Evolutionary conservation across 1,139 yeast genomes (phyloP), one percentile per base, ranked within the genome.

Genomic region (Suhomyces taliae): DNA sequence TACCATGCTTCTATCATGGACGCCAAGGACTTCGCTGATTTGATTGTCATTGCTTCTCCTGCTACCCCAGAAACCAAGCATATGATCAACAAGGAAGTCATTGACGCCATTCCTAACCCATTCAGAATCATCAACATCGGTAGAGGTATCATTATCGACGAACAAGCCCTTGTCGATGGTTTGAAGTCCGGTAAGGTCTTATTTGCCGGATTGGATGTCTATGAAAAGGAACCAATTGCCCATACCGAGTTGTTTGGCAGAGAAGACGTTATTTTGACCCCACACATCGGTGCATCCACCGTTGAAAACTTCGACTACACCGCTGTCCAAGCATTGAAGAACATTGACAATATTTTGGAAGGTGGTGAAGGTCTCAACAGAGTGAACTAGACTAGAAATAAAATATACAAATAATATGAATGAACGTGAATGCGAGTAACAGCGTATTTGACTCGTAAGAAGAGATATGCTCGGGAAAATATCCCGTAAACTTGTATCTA

Each of bases 311-410:
- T 58, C 42, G 59, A 62, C 48, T 53, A 51, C 37, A 58, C 66
- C 5, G 62, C 65, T 1, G 49, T 44, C 8, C 49, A 44, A 34
- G 55, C 57, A 9, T 59, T 82, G 63, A 57, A 67, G 36, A 82
- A 81, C 57, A 78, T 83, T 12, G 70, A 69, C 8, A 60, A 63
- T 32, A 52, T 74, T 7, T 57, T 68, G 33, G 62, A 58, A 2
- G 75, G 76, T 0, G 61, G 63, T 3, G 56, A 53, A 3, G 74
- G 74, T 6, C 46, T 65, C 27, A 65, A 65, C 41, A 62, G 64
- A 49, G 80, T 77, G 12, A 74, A 74, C 48, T 73, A 60, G 19
- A 44, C 14, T 7, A 8, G 12, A 31, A 35, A 29, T 29, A 29
- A 29, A 19, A 3, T 19, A 6, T 19, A 19, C 24, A 19, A 19